Base-by-base conservation (phyloP, 202 grass and related monocot genomes). In the Panicum hallii region DNA sequence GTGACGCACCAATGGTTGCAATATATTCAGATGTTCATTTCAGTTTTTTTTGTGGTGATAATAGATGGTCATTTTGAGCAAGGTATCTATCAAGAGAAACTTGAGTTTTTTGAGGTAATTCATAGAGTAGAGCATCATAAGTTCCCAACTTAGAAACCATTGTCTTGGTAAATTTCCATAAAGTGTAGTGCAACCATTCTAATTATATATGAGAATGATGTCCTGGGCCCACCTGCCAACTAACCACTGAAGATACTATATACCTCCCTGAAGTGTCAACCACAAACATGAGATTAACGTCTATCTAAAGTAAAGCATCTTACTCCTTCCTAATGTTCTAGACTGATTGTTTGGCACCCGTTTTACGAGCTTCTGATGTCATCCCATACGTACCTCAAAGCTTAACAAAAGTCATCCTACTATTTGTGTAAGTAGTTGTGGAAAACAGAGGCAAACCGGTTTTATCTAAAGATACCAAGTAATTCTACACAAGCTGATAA, bases 241-340 rank as follows among this genome's bases (percentile, higher is more conserved):
- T 70, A 72, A 44, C 41, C 4, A 17, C 7, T 16, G 30, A 45
- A 77, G 14, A 44, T 26, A 46, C 11, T 42, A 15, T 42, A 11
- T 48, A 63, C 2, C 13, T 47, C 41, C 36, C 41, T n/a, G n/a
- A 70, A 47, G n/a, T 70, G 44, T 49, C 44, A 65, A 30, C 58
- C 28, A 49, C 9, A 49, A 45, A 67, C 30, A 3, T 67, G 19
- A 42, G 20, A 68, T 9, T 67, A 60, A 52, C 26, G 16, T 73
- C 28, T 53, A 50, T 19, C 70, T 73, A 52, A 73, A 72, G 22
- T 48, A 71, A 71, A 71, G 68, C n/a, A 71, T 55, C 72, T 4
- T 3, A 4, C 40, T 44, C 36, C 9, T 57, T 41, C 34, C 20
- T 75, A 4, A 56, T 23, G 6, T 77, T 61, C 38, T 75, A 77